Percentiles rank a stretch among this genome's conserved stretches.
These are phyloP conservation scores for Pythium coloratum DNA, from an alignment of 352 stramenopile species.

Conservation along the genomic window DNA sequence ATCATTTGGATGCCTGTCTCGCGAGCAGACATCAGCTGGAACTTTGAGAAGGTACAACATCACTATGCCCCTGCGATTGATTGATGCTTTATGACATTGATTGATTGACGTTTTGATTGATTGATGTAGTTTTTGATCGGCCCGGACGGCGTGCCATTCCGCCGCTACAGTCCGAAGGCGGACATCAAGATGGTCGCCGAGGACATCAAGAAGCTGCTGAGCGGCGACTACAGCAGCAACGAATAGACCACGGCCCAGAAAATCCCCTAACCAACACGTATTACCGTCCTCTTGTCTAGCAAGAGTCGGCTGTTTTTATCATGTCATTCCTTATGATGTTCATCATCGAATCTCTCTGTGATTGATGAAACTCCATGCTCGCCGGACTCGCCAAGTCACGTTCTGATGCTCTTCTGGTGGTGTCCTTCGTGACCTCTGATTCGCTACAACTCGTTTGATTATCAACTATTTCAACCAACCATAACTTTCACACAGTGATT, in stretches of 20 bases:
- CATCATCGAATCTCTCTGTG: too few relatives aligned
- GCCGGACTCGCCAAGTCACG: too few relatives aligned
- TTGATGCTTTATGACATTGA: neutral
- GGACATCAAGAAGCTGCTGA: constrained; percentile 65
- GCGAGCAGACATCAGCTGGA: constrained; percentile 77
- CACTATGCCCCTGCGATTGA: neutral
- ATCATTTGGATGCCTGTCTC: constrained; percentile 86
- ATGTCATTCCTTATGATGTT: neutral
- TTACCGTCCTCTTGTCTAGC: neutral
- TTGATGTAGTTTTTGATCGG: constrained; percentile 66
- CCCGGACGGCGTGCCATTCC: constrained; percentile 72
- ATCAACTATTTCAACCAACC: neutral
- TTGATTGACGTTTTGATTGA: constrained; percentile 8
- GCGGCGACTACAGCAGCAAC: constrained; percentile 22
- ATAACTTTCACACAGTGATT: neutral
- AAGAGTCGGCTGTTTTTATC: neutral
- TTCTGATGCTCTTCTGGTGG: neutral
- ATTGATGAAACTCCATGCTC: neutral
- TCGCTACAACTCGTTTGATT: neutral
- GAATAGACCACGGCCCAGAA: constrained; percentile 14
- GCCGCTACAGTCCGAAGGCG: constrained; percentile 77
- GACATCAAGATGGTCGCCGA: constrained; percentile 65
- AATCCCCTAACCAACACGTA: constrained; percentile 3
- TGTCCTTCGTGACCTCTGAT: neutral
- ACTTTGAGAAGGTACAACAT: constrained; percentile 73